Percentiles rank a stretch among this genome's conserved stretches.
phyloP scores from a whole-genome alignment of 495 filamentous ascomycete species.

The Clavariopsis aquatica region DNA sequence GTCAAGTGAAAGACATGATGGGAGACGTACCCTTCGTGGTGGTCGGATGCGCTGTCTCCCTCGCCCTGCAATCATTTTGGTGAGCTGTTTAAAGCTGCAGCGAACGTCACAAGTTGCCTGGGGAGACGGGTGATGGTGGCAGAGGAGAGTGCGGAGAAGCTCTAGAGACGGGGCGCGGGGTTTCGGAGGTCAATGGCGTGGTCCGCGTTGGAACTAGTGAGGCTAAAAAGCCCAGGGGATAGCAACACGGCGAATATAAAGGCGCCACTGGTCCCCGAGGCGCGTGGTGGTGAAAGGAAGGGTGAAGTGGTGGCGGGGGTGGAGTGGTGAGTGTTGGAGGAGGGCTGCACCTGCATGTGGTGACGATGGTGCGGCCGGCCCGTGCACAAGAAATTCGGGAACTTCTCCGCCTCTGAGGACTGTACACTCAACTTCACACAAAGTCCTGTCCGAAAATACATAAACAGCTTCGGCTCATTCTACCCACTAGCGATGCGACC shows the following conservation, averaged over 20 bases:
- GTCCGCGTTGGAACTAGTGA: not conserved
- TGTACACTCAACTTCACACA: not conserved
- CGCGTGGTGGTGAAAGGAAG: not conserved
- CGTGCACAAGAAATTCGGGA: not conserved
- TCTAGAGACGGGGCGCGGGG: not conserved
- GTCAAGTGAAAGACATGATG: not conserved
- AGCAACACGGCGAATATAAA: not conserved
- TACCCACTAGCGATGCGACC: conserved; percentile 14
- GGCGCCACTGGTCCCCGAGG: not conserved
- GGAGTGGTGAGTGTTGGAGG: not conserved
- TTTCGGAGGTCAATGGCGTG: not conserved
- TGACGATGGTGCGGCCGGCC: not conserved
- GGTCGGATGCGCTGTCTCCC: conserved; percentile 70
- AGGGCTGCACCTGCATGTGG: not conserved
- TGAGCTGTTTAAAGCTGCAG: not conserved
- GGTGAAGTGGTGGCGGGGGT: not conserved
- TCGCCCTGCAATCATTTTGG: conserved; percentile 62
- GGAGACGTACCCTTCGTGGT: conserved; percentile 62
- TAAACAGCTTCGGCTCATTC: not conserved
- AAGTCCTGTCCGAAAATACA: too few species aligned
- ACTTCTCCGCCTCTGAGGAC: not conserved
- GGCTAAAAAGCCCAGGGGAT: not conserved
- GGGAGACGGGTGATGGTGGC: not conserved
- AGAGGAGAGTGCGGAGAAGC: not conserved
- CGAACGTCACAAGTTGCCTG: not conserved